Percentiles rank a stretch among this genome's conserved stretches.
Conservation (phyloP, 202 grass and related monocot genomes). For the Schoenoplectus triqueter region DNA sequence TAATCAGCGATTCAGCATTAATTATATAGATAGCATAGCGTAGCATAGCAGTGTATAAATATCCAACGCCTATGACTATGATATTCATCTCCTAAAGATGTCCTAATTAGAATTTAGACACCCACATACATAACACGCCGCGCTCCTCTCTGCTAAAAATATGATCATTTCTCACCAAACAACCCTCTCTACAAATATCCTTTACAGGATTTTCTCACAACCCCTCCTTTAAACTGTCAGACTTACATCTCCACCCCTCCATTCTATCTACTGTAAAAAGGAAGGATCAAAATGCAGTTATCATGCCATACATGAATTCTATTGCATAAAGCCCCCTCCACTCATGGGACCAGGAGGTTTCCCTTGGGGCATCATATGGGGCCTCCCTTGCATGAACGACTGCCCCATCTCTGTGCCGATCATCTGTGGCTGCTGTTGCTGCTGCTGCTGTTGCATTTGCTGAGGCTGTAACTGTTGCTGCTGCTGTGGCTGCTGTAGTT, state of each 20-base stretch:
- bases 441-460: slow-evolving; percentile 43
- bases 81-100: background rate
- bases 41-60: background rate
- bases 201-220: slow-evolving; percentile 21
- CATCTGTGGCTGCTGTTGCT: slow-evolving; percentile 59
- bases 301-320: background rate
- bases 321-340: slow-evolving; percentile 59
- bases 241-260: background rate
- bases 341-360: slow-evolving; percentile 65
- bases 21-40: background rate
- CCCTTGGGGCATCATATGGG: slow-evolving; percentile 82
- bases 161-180: background rate
- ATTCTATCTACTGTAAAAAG: background rate
- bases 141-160: too few species aligned
- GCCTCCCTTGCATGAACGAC: slow-evolving; percentile 65
- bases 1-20: background rate
- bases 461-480: slow-evolving; percentile 36
- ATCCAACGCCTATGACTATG: background rate
- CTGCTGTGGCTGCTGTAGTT: slow-evolving; percentile 56
- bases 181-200: slow-evolving; percentile 4
- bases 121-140: too few species aligned
- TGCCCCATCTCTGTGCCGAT: slow-evolving; percentile 72
- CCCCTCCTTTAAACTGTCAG: background rate
- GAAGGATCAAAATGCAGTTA: slow-evolving; percentile 19
- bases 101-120: background rate